A percentile compares a stretch with the other conserved stretches of the same genome.
These are phyloP conservation scores for Nicotiana undulata DNA, from an alignment of 257 asterid genomes.

Conservation along the genomic window DNA sequence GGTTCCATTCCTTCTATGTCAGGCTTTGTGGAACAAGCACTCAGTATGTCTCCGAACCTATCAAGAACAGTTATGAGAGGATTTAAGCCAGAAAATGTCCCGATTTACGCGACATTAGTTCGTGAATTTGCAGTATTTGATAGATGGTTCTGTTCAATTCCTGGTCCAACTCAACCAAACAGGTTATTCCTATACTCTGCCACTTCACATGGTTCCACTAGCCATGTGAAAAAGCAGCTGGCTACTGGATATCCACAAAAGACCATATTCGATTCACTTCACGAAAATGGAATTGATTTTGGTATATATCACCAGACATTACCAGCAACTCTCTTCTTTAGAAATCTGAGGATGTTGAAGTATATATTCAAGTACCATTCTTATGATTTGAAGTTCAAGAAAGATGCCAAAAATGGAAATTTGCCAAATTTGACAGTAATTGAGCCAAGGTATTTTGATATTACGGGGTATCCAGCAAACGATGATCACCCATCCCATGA, in stretches of 20 bases:
- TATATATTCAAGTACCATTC: conserved; percentile 53
- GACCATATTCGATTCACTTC: conserved; percentile 63
- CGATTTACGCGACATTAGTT: conserved; percentile 40
- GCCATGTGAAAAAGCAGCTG: conserved; percentile 46
- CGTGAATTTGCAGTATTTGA: conserved; percentile 59
- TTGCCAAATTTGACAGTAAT: conserved; percentile 58
- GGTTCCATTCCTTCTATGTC: conserved; percentile 51
- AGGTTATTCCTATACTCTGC: conserved; percentile 70
- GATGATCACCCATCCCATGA: conserved; percentile 91
- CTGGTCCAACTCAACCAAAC: conserved; percentile 90
- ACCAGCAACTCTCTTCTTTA: conserved; percentile 56
- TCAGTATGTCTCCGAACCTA: conserved; percentile 31
- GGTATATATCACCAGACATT: conserved; percentile 63
- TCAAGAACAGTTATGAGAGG: conserved; percentile 73
- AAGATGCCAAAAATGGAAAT: conserved; percentile 56
- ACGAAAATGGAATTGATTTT: conserved; percentile 44
- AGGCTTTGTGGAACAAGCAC: conserved; percentile 83
- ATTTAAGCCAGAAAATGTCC: conserved; percentile 51
- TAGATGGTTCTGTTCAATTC: conserved; percentile 68
- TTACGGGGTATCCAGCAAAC: conserved; percentile 51
- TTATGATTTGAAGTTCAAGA: conserved; percentile 53
- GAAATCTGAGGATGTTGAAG: conserved; percentile 67
- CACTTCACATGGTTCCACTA: conserved; percentile 74
- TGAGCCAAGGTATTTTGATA: conserved; percentile 75
- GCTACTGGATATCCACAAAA: conserved; percentile 61